Base-by-base conservation (phyloP, 768 basidiomycete species). In the Lyophyllum atratum region DNA sequence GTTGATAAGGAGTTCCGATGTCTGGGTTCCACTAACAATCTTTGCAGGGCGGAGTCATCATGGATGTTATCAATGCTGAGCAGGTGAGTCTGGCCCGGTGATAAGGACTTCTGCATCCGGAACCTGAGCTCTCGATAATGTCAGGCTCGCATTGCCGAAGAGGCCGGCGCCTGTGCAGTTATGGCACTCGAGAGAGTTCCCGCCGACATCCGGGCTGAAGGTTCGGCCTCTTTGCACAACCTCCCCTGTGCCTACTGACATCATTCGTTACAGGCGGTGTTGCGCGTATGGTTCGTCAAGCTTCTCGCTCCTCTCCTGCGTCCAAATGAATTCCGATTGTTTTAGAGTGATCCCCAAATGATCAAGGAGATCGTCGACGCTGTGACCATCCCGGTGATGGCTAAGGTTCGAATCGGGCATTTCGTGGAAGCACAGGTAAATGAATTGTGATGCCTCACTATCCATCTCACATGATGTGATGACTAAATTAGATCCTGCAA, bases 381-480 rank as follows among this genome's bases (percentile, higher is more conserved):
- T 21, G 96, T 98, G 48, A 95, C 95, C 22, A 95, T 98, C 65
- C 95, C 95, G 9, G 95, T 98, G 71, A 98, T 98, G 91, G 92
- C 91, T 31, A 92, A 95, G 73, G 92, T 90, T 59, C 87, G 97
- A 61, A 98, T 99, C 71, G 97, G 97, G 0, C 97, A 99, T 74
- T 91, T 96, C 66, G 95, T 96, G 55, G 97, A 99, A 76, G 95
- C 95, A 5, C 95, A 93, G 81, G 92, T 89, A 62, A 75, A 52
- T 28, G 33, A 50, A 33, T 49, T 49, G 28, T 43, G 43, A 19
- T 31, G 50, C 29, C 33, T 43, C n/a, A 31, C 29, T 48, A n/a
- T 24, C n/a, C 37, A 43, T 40, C 52, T 59, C 45, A 60, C 45
- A 45, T 59, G 31, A 33, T 59, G 21, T 58, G 31, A 19, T 44